Percentiles rank a stretch among this genome's conserved stretches.
phyloP scores from a whole-genome alignment of 352 stramenopile species.

The Phytophthora pistaciae region DNA sequence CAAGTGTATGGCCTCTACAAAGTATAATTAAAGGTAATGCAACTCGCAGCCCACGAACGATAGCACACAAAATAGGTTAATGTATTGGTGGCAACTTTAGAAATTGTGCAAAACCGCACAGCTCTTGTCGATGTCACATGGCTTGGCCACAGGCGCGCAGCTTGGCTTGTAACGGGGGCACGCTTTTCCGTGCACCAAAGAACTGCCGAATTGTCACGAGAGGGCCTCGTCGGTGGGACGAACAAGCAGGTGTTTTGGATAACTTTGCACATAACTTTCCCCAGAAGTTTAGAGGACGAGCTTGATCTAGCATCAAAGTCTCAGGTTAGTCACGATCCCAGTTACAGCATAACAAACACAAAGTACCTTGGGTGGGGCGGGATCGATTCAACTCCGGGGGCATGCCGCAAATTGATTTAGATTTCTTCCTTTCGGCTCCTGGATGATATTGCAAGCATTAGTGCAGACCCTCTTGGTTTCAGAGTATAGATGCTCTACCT shows the following conservation, averaged over 20 bases:
- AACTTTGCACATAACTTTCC: neutral
- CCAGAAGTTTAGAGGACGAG: neutral
- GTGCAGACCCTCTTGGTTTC: neutral
- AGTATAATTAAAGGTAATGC: no score
- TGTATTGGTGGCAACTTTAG: no score
- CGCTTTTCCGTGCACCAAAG: neutral
- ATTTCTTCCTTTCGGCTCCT: neutral
- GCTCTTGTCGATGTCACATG: neutral
- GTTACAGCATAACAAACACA: neutral
- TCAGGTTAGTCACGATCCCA: neutral
- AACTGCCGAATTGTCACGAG: neutral
- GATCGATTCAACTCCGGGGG: neutral
- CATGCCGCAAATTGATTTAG: neutral
- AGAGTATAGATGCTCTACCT: neutral
- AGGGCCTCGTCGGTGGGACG: neutral
- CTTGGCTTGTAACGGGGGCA: neutral
- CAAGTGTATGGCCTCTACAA: no score
- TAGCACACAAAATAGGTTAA: no score
- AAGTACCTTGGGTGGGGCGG: neutral
- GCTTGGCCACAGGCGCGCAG: neutral
- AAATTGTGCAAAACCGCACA: no score
- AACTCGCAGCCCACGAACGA: no score
- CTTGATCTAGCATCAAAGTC: neutral
- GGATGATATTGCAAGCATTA: neutral
- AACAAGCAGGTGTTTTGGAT: neutral